These are phyloP conservation scores for Suhomyces xylopsoci DNA, from an alignment of 805 yeast genomes.

Conservation along the genomic window DNA sequence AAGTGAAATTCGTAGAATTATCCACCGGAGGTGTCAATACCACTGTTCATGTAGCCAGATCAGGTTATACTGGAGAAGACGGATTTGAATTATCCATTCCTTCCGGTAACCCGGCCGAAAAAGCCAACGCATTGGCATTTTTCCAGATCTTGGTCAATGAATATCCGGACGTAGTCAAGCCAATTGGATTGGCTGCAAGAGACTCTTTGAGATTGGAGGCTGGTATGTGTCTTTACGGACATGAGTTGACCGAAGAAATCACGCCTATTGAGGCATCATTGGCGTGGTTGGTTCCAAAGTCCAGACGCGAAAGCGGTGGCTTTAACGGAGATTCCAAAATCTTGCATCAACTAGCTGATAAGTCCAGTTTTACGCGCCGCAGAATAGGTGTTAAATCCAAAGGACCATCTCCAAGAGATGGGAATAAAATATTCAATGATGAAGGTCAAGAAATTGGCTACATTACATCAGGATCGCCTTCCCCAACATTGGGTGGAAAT, in stretches of 20 bases:
- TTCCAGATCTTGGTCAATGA: slow-evolving; percentile 57
- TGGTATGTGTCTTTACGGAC: slow-evolving; percentile 96
- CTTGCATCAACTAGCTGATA: slow-evolving; percentile 66
- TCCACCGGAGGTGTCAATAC: slow-evolving; percentile 39
- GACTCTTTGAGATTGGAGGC: slow-evolving; percentile 95
- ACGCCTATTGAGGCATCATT: slow-evolving; percentile 90
- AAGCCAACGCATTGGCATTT: slow-evolving; percentile 51
- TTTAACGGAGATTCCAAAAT: slow-evolving; percentile 81
- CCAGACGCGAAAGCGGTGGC: slow-evolving; percentile 54
- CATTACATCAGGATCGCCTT: slow-evolving; percentile 61
- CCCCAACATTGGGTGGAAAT: slow-evolving; percentile 65
- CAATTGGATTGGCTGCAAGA: slow-evolving; percentile 97
- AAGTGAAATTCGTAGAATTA: slow-evolving; percentile 44
- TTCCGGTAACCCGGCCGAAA: slow-evolving; percentile 35
- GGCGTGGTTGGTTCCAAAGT: slow-evolving; percentile 85
- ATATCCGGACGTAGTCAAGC: slow-evolving; percentile 57
- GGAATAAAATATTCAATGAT: slow-evolving; percentile 56
- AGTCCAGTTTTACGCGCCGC: slow-evolving; percentile 47
- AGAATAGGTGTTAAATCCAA: slow-evolving; percentile 74
- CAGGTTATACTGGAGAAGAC: slow-evolving; percentile 98
- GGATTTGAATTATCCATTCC: slow-evolving; percentile 92
- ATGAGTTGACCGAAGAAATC: slow-evolving; percentile 73
- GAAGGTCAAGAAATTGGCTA: slow-evolving; percentile 53
- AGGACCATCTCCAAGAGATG: slow-evolving; percentile 94
- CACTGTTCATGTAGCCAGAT: slow-evolving; percentile 78